Evolutionary conservation across 345 rosid genomes (phyloP), one percentile per base, ranked within the genome.

Genomic region (Litchi chinensis): DNA sequence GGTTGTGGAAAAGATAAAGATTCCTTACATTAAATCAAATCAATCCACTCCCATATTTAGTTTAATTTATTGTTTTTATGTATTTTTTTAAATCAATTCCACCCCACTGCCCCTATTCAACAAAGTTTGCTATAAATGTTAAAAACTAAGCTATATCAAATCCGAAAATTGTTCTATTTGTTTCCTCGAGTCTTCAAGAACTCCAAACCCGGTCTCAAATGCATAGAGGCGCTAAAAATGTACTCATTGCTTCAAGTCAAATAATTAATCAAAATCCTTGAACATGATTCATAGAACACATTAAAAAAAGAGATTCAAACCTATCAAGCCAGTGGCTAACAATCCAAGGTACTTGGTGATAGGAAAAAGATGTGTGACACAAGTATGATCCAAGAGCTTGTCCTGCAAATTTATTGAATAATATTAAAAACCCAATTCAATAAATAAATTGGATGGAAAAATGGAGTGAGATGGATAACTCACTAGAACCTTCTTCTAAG

Each of bases 401-500:
- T 96, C 98, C 99, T 96, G 92, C 80, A 41, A 56, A 75, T 40
- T 72, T 6, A 68, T 85, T 82, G 89, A 88, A 88, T 67, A 52
- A 6, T 19, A 10, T 57, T 8, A 39, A 50, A 68, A 28, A 75
- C 82, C 80, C 28, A 69, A 63, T 39, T 44, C 50, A 71, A 21
- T 66, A 40, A 78, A 73, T 16, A 5, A 69, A 11, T 5, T 59
- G 26, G 28, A 7, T 19, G 26, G 22, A 15, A 39, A 39, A 71
- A 50, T 26, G 28, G 1, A 26, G 28, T 26, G 28, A 26, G 28
- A 26, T 10, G 6, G 43, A 68, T 56, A 39, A 90, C 98, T 80
- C 24, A 94, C 99, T 81, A 98, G 97, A 79, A 96, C 98, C 86
- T 96, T 96, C 94, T 94, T 96, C 90, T 94, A 98, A 1, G 99